A percentile compares a stretch with the other conserved stretches of the same genome.
Evolutionary conservation across 192 early-diverging fungal species (phyloP).

Genomic region (Blastocladiella britannica): DNA sequence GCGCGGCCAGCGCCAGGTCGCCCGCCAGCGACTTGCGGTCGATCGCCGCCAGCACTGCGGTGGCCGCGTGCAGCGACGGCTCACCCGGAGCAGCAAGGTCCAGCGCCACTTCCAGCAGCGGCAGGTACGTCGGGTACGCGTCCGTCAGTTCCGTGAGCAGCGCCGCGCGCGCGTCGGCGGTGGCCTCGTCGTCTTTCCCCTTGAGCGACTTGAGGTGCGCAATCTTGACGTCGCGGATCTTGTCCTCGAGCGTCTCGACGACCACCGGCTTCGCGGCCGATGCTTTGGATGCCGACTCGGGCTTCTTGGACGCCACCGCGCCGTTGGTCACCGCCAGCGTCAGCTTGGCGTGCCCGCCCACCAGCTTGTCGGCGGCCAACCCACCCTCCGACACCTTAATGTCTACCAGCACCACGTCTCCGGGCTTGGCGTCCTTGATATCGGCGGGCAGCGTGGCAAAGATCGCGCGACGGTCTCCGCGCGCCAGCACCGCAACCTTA

Average conservation of each 20-base stretch:
- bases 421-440: constrained; percentile 49
- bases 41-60: constrained; percentile 32
- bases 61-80: constrained; percentile 25
- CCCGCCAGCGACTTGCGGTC: constrained; percentile 38
- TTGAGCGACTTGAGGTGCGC: constrained; percentile 58
- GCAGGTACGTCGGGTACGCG: constrained; percentile 32
- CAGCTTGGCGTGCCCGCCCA: constrained; percentile 2
- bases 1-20: constrained; percentile 34
- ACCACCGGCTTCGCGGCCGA: constrained; percentile 18
- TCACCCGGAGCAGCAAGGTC: constrained; percentile 31
- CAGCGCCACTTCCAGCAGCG: constrained; percentile 27
- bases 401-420: constrained; percentile 58
- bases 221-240: constrained; percentile 56
- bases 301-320: too few relatives aligned
- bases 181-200: constrained; percentile 27
- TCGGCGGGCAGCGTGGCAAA: constrained; percentile 7
- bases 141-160: constrained; percentile 37
- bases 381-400: constrained; percentile 25
- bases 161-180: constrained; percentile 24
- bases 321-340: constrained; percentile 3
- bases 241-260: constrained; percentile 34
- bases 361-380: constrained; percentile 15
- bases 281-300: constrained; percentile 27
- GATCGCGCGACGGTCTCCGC: constrained; percentile 19
- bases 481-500: constrained; percentile 33